These are phyloP conservation scores for Colletotrichum sp. DNA, from an alignment of 2,329 filamentous ascomycete genomes.

Conservation along the genomic window DNA sequence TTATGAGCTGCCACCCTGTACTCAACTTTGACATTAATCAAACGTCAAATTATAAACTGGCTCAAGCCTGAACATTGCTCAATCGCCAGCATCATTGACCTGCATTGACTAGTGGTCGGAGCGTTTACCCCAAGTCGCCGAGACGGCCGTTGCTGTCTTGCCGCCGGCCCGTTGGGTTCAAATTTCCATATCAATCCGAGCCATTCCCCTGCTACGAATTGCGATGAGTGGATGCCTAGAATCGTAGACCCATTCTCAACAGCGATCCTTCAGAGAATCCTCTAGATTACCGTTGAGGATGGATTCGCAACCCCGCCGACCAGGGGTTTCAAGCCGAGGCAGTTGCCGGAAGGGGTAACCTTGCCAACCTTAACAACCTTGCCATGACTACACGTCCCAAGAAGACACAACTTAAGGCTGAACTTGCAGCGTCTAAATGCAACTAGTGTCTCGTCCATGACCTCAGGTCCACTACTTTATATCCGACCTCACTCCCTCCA, in stretches of 20 bases:
- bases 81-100: not conserved
- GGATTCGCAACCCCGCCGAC: not conserved
- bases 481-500: not conserved
- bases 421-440: not conserved
- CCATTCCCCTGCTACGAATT: not conserved
- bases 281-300: not conserved
- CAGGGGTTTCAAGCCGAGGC: not conserved
- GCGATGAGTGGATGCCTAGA: not conserved
- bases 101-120: not conserved
- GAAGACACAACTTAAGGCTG: not conserved
- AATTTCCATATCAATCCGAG: not conserved
- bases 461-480: conserved; percentile 2
- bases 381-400: conserved; percentile 4
- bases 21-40: not conserved
- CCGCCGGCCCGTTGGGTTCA: not conserved
- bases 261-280: not conserved
- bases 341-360: not conserved
- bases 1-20: not conserved
- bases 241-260: not conserved
- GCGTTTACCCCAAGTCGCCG: not conserved
- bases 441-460: conserved; percentile 11
- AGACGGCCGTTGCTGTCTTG: not conserved
- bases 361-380: not conserved
- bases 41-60: not conserved
- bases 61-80: not conserved